Evolutionary conservation across 164 flowering plant species (phyloP).

Genomic region (Tetracentron sinense): DNA sequence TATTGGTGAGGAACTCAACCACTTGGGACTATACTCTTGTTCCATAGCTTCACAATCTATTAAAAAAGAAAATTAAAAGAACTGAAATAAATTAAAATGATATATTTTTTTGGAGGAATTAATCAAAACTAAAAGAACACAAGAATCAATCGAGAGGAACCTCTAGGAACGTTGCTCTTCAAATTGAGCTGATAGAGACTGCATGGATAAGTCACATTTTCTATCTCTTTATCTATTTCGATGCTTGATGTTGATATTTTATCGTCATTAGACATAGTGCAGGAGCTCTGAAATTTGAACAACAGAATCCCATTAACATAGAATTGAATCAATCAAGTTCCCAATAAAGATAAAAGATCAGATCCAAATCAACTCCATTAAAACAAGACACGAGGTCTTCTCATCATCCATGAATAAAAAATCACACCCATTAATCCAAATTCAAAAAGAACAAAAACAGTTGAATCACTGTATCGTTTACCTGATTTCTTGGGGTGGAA

Average conservation of each 20-base stretch:
- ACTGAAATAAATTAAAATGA: not conserved
- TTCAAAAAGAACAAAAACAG: not conserved
- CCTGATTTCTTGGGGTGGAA: conserved; percentile 12
- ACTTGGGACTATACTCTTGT: not conserved
- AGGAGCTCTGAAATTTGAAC: conserved; percentile 5
- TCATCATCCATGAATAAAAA: not conserved
- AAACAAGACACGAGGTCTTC: too few species aligned
- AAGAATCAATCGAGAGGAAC: not conserved
- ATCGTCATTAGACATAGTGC: not conserved
- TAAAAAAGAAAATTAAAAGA: not conserved
- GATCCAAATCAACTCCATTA: not conserved
- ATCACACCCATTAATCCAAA: not conserved
- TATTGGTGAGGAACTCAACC: conserved; percentile 2
- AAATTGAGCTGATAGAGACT: not conserved
- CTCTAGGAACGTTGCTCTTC: not conserved
- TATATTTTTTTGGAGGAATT: not conserved
- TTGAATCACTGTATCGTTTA: not conserved
- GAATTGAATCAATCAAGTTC: not conserved
- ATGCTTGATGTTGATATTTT: not conserved
- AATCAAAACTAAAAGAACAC: not conserved
- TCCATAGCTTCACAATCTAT: not conserved
- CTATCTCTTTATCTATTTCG: conserved; percentile 8
- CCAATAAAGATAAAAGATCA: not conserved
- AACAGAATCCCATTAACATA: too few species aligned
- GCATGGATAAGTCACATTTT: not conserved